These are phyloP conservation scores for Penstemon eatonii DNA, from an alignment of 257 asterid species.

Conservation along the genomic window DNA sequence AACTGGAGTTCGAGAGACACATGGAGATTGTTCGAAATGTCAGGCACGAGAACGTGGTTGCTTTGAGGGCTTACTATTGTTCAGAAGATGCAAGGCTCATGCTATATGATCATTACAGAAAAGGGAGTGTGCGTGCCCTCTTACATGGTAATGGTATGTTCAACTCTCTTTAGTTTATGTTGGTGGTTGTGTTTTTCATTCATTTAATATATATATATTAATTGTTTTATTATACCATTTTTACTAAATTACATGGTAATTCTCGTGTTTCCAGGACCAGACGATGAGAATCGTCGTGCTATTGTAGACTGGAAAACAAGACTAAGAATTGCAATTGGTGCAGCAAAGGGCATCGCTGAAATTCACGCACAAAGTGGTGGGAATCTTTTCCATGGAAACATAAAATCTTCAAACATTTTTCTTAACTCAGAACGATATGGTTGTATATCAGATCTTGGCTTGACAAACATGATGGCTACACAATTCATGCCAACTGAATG, in stretches of 20 bases:
- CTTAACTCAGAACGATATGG: constrained; percentile 35
- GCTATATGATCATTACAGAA: not conserved
- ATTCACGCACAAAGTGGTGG: constrained; percentile 32
- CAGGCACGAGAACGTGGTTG: constrained; percentile 19
- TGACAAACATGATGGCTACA: constrained; percentile 19
- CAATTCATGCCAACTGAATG: no score
- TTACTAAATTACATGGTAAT: no score
- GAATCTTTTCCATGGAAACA: constrained; percentile 37
- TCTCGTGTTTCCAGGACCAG: not conserved
- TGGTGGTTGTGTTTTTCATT: no score
- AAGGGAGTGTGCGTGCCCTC: not conserved
- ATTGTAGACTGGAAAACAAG: constrained; percentile 35
- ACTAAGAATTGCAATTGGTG: constrained; percentile 35
- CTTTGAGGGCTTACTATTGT: constrained; percentile 5
- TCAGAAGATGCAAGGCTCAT: not conserved
- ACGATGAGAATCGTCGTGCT: not conserved
- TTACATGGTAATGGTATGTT: not conserved
- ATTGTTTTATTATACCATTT: no score
- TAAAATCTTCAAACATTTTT: constrained; percentile 40
- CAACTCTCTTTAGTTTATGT: no score
- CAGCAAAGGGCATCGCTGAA: constrained; percentile 39
- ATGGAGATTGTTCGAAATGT: constrained; percentile 18
- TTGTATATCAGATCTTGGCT: constrained; percentile 40
- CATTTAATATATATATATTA: no score
- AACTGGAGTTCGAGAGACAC: constrained; percentile 5